A percentile compares a stretch with the other conserved stretches of the same genome.
Conservation (phyloP, 306 rosid species). For the Trifolium fragiferum region DNA sequence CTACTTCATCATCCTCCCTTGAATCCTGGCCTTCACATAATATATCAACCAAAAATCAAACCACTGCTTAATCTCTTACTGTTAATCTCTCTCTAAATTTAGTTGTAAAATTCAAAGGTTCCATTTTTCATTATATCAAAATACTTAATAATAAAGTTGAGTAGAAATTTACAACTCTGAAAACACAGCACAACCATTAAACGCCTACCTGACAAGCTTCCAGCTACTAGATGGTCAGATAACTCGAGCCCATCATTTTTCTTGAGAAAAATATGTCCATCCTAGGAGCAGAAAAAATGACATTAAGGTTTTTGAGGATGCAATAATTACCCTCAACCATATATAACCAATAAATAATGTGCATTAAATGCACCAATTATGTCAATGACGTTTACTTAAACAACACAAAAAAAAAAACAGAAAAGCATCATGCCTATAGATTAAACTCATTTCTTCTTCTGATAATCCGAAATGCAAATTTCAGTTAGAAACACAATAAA, state of each 20-base stretch:
- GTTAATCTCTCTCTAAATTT: conserved; percentile 13
- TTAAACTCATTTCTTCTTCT: conserved; percentile 16
- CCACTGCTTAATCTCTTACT: too few species aligned
- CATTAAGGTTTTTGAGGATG: conserved; percentile 25
- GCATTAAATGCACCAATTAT: too few species aligned
- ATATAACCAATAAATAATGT: conserved; percentile 16
- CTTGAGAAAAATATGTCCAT: conserved; percentile 45
- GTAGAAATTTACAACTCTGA: conserved; percentile 24
- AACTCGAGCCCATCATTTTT: conserved; percentile 63
- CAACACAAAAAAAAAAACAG: conserved; percentile 32
- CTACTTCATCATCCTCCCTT: conserved; percentile 61
- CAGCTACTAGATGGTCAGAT: conserved; percentile 58
- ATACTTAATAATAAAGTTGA: conserved; percentile 20
- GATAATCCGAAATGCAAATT: conserved; percentile 17
- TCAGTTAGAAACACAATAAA: conserved; percentile 12
- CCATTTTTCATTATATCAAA: conserved; percentile 18
- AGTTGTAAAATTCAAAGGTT: conserved; percentile 24
- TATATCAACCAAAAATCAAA: conserved; percentile 12
- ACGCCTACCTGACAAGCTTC: conserved; percentile 61
- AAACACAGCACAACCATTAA: conserved; percentile 27
- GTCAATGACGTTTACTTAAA: too few species aligned
- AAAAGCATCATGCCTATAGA: conserved; percentile 41
- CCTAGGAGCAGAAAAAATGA: conserved; percentile 51
- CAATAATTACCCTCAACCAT: conserved; percentile 10
- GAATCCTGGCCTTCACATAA: conserved; percentile 57